Base-by-base conservation (phyloP, 2,329 filamentous ascomycete genomes). In the Penicillium sp. region DNA sequence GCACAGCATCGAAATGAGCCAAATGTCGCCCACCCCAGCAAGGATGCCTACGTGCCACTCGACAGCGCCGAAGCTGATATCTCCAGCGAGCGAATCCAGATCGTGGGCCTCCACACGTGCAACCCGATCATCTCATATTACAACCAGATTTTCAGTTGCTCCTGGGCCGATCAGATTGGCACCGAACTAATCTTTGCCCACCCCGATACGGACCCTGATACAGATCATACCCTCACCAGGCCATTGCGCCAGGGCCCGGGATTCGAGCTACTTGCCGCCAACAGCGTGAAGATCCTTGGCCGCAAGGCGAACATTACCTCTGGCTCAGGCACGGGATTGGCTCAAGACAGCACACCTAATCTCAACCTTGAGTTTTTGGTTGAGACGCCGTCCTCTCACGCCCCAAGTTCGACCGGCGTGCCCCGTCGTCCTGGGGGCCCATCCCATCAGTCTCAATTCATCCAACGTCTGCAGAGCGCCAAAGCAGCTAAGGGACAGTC, bases 101-200 rank as follows among this genome's bases (percentile, higher is more conserved):
- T 96, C 35, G 73, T 93, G n/a, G 88, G 87, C 18, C 74, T 96
- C 3, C 85, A 94, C 63, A 83, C 83, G 1, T 58, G 69, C 2
- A 84, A 86, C 33, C 91, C 91, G 0, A 71, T 95, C 18, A 76
- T 95, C 43, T 84, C 85, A 15, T 94, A 94, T 66, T 78, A 84
- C 42, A 86, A 85, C 19, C 79, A 83, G 47, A 71, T 94, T 15
- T 93, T 90, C 60, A 81, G 80, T 48, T 91, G 88, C 50, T 71
- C 80, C 31, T 97, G 91, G 91, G 78, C 80, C 8, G 81, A 86
- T 46, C 84, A 88, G 44, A 79, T 94, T 29, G 91, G 91, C 23
- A 94, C 89, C 0, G 87, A 94, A 52, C 71, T 90, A 49, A 78
- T 94, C 28, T 84, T 96, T 55, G 76, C 73, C 47, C 67, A 74